Evolutionary conservation across 1,139 yeast species (phyloP).

Genomic region (Sugiyamaella neomexicana): DNA sequence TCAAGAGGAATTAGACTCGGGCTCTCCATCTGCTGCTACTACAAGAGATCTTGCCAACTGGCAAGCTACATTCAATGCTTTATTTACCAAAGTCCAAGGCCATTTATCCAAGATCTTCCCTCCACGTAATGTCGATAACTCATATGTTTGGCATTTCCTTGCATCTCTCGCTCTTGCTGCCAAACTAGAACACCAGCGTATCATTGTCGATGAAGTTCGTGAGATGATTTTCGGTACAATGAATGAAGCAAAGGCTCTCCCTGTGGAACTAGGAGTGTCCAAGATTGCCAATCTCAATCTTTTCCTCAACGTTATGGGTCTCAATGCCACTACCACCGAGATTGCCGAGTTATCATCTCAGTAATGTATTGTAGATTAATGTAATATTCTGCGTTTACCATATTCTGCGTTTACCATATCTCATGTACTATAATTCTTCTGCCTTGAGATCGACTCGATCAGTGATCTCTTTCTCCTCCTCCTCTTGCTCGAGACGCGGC

Average conservation of each 20-base stretch:
- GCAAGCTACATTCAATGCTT: constrained; percentile 78
- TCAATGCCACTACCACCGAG: constrained; percentile 67
- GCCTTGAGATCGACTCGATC: too few species aligned
- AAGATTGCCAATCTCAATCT: constrained; percentile 81
- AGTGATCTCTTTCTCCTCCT: too few species aligned
- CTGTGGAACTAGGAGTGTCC: constrained; percentile 53
- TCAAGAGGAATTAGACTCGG: constrained; percentile 61
- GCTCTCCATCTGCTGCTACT: constrained; percentile 40
- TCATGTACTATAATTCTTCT: too few species aligned
- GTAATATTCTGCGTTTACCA: too few species aligned
- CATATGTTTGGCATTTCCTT: constrained; percentile 95
- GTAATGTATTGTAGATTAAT: constrained; percentile 1
- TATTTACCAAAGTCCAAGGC: constrained; percentile 78
- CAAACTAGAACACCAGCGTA: constrained; percentile 87
- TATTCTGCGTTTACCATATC: too few species aligned
- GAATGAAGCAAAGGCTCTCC: constrained; percentile 71
- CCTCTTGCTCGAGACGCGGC: too few species aligned
- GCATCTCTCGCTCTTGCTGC: constrained; percentile 95
- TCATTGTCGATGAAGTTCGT: constrained; percentile 91
- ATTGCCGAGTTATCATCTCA: constrained; percentile 37
- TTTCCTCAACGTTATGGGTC: constrained; percentile 95
- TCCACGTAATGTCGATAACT: constrained; percentile 66
- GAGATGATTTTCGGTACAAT: constrained; percentile 91
- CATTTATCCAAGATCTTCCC: constrained; percentile 83
- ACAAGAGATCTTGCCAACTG: constrained; percentile 62